Evolutionary conservation across 768 basidiomycete genomes (phyloP).

Genomic region (Tricholoma sp.): DNA sequence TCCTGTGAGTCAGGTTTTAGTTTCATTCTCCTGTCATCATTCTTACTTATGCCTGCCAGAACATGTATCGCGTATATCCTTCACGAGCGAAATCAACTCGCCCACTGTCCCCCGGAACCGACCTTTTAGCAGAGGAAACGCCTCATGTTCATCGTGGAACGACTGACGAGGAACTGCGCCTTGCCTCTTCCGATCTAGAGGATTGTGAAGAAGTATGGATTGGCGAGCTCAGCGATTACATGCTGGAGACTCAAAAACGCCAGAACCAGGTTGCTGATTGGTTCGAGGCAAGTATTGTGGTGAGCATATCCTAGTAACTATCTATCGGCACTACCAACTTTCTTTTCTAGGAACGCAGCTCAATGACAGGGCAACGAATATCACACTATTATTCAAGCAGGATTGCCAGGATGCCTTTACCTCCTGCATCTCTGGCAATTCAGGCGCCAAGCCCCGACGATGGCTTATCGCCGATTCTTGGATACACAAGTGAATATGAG

Average conservation of each 20-base stretch:
- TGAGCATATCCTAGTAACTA: slow-evolving; percentile 26
- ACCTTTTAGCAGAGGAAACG: slow-evolving; percentile 22
- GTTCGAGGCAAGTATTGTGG: slow-evolving; percentile 64
- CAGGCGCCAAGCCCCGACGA: slow-evolving; percentile 22
- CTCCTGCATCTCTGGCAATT: slow-evolving; percentile 26
- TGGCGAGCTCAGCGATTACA: slow-evolving; percentile 63
- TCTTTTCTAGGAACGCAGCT: slow-evolving; percentile 60
- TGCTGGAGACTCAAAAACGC: slow-evolving; percentile 66
- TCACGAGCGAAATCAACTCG: slow-evolving; percentile 32
- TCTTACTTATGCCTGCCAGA: slow-evolving; percentile 14
- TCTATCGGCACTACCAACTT: slow-evolving; percentile 1
- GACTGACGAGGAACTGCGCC: slow-evolving; percentile 38
- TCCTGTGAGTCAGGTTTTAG: background rate
- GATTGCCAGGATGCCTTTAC: slow-evolving; percentile 41
- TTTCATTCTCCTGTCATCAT: slow-evolving; percentile 7
- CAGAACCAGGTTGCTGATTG: slow-evolving; percentile 68
- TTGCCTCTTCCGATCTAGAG: slow-evolving; percentile 73
- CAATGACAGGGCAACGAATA: slow-evolving; percentile 51
- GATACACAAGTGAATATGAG: slow-evolving; percentile 27
- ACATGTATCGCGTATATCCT: slow-evolving; percentile 39
- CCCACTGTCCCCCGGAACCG: slow-evolving; percentile 22
- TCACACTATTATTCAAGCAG: slow-evolving; percentile 53
- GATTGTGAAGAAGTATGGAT: slow-evolving; percentile 78
- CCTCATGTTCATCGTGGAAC: slow-evolving; percentile 23
- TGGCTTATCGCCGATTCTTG: slow-evolving; percentile 18